Evolutionary conservation across 2,329 filamentous ascomycete genomes (phyloP).

Genomic region (Cryoendolithus antarcticus): DNA sequence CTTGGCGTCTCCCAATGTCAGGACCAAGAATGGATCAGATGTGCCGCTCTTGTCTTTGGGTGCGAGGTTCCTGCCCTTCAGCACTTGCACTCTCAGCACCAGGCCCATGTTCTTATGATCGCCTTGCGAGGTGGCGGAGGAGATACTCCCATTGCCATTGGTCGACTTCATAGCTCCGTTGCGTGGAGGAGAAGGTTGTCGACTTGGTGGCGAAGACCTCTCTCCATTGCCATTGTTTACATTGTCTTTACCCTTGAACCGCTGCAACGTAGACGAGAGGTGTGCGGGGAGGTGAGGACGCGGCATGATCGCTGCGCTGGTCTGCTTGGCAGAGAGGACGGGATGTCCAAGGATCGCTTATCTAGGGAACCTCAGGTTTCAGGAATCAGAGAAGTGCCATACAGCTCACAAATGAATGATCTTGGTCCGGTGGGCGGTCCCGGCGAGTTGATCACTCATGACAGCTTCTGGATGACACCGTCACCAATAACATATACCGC

Average conservation of each 20-base stretch:
- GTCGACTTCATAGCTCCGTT: constrained; percentile 5
- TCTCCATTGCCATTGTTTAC: background rate
- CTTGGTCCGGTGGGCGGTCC: no score
- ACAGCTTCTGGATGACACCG: no score
- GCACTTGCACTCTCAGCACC: constrained; percentile 20
- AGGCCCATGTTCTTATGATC: constrained; percentile 24
- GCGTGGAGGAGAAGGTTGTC: constrained; percentile 3
- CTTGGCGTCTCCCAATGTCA: constrained; percentile 74
- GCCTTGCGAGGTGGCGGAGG: constrained; percentile 6
- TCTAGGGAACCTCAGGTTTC: no score
- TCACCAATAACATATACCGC: no score
- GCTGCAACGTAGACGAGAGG: constrained; percentile 2
- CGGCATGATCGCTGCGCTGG: constrained; percentile 1
- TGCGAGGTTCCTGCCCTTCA: constrained; percentile 62
- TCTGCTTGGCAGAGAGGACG: no score
- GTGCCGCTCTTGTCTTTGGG: constrained; percentile 87
- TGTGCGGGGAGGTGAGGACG: constrained; percentile 4
- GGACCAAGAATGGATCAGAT: constrained; percentile 87
- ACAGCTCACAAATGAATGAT: no score
- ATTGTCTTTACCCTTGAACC: constrained; percentile 5
- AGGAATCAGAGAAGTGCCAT: no score
- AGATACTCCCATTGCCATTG: background rate
- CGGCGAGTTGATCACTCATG: no score
- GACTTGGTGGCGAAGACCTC: constrained; percentile 1
- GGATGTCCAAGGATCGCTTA: no score